Evolutionary conservation across 441 rosid species (phyloP).

Genomic region (Corymbia calophylla): DNA sequence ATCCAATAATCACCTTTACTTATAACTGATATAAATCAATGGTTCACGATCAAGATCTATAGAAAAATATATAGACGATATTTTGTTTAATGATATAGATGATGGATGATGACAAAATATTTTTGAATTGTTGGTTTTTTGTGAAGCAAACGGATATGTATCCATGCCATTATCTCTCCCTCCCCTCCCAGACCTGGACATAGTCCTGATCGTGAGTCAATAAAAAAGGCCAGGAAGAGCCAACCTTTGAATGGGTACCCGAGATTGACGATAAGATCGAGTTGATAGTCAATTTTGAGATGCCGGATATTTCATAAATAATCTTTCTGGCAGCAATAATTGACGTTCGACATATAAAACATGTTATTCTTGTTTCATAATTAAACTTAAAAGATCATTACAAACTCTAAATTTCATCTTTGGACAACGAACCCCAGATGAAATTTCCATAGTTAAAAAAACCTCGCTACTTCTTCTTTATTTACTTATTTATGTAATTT

Average conservation of each 20-base stretch:
- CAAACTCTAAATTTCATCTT: background rate
- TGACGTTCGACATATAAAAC: background rate
- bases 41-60: fast-evolving
- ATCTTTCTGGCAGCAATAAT: background rate
- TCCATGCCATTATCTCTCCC: background rate
- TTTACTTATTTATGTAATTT: background rate
- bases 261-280: background rate
- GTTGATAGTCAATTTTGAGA: background rate
- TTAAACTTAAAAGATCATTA: background rate
- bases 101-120: background rate
- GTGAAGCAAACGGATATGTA: background rate
- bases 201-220: background rate
- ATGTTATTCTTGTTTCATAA: background rate
- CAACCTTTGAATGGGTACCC: background rate
- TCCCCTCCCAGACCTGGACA: background rate
- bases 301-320: background rate
- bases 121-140: background rate
- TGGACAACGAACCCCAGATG: background rate
- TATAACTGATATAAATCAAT: fast-evolving
- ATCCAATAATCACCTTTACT: background rate
- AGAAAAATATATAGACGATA: background rate
- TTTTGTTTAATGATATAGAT: background rate
- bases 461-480: background rate
- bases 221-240: background rate
- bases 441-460: background rate